These are phyloP conservation scores for Talaromyces amestolkiae DNA, from an alignment of 2,329 filamentous ascomycete genomes.

Conservation along the genomic window DNA sequence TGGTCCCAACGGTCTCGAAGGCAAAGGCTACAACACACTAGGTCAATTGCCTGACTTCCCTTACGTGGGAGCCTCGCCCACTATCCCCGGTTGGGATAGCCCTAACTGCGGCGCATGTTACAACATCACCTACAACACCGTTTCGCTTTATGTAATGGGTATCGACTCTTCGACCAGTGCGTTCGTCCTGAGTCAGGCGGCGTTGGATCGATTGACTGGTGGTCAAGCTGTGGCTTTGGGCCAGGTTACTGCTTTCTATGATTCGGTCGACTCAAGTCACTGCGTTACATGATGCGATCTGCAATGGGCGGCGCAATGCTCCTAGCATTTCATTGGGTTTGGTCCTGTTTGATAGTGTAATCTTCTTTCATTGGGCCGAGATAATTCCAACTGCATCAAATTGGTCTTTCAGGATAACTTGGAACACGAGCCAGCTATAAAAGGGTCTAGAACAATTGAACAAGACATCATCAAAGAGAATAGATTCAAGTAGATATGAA, in stretches of 20 bases:
- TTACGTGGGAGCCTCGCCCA: conserved; percentile 50
- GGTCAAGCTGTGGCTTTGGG: conserved; percentile 45
- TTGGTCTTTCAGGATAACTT: no score
- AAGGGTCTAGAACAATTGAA: not conserved
- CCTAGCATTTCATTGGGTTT: no score
- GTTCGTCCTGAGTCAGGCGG: conserved; percentile 50
- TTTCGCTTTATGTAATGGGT: conserved; percentile 49
- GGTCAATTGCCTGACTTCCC: conserved; percentile 48
- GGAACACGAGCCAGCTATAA: not conserved
- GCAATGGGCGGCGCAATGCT: not conserved
- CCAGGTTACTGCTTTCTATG: conserved; percentile 37
- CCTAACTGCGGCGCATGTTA: conserved; percentile 55
- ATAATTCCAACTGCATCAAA: not conserved
- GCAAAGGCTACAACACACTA: conserved; percentile 40
- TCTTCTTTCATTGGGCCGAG: not conserved
- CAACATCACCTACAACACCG: conserved; percentile 47
- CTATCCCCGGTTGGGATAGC: conserved; percentile 48
- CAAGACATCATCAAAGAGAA: not conserved
- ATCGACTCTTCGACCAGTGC: conserved; percentile 47
- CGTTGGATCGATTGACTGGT: conserved; percentile 52
- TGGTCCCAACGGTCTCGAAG: conserved; percentile 35
- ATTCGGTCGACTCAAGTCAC: conserved; percentile 21
- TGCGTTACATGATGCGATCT: conserved; percentile 3
- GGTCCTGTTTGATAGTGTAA: not conserved
- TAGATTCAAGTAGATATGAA: not conserved